Conservation (phyloP, 148 eudicot species). For the Suaeda aralocaspica region DNA sequence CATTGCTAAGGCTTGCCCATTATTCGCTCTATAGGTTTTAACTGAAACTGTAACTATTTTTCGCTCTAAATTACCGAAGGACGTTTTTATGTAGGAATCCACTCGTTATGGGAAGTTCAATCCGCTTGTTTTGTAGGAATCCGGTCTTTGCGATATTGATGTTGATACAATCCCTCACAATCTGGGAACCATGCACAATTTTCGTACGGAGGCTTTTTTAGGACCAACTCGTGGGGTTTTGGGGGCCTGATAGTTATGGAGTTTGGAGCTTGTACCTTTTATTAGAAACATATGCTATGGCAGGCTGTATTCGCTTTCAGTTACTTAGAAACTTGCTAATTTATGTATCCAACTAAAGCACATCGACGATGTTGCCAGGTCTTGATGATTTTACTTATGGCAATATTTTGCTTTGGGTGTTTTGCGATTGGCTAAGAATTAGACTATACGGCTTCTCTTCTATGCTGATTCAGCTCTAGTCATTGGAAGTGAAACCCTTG, state of each 20-base stretch:
- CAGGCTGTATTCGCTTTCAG: constrained; percentile 7
- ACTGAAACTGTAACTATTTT: constrained; percentile 10
- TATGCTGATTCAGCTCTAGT: neutral
- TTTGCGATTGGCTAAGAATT: neutral
- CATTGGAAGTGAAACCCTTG: neutral
- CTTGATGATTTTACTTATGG: neutral
- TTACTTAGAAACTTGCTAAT: constrained; percentile 9
- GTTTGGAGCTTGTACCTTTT: constrained; percentile 18
- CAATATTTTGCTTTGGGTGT: neutral
- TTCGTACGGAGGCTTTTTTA: constrained; percentile 27
- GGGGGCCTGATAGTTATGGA: constrained; percentile 10
- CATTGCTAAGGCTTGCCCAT: constrained; percentile 35
- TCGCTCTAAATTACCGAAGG: constrained; percentile 31
- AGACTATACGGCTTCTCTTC: neutral
- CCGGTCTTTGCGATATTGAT: constrained; percentile 25
- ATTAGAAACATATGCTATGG: constrained; percentile 1
- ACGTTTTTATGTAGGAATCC: constrained; percentile 61
- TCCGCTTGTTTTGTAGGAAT: too few species aligned
- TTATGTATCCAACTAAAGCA: constrained; percentile 13
- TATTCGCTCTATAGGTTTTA: constrained; percentile 26
- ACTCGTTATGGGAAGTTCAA: constrained; percentile 29
- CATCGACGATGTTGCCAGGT: constrained; percentile 8
- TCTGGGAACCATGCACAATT: constrained; percentile 22
- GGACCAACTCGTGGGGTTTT: constrained; percentile 25
- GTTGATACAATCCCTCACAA: constrained; percentile 27